Evolutionary conservation across 495 filamentous ascomycete species (phyloP), one percentile per base, ranked within the genome.

Genomic region (Tuber magnatum): DNA sequence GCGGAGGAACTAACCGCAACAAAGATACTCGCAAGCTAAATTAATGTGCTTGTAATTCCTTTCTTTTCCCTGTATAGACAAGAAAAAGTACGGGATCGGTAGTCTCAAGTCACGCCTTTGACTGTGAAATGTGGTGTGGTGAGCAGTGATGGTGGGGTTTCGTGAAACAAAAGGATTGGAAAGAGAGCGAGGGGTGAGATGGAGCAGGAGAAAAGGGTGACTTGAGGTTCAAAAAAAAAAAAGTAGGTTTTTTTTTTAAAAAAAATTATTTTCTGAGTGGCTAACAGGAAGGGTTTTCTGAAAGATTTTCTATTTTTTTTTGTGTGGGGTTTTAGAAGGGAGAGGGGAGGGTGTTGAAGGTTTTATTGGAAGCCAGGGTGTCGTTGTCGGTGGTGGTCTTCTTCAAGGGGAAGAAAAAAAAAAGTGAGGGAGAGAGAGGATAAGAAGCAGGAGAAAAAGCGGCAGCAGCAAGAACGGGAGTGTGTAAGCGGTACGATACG

Each of bases 291-390:
- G 81, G 80, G 84, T 86, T 86, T 86, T 85, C 83, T 78, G 71
- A 77, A 75, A 77, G 76, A 77, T 86, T 86, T 86, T 83, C 85
- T 84, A 71, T 85, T 86, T 86, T 86, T 86, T 86, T 86, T 86
- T 78, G 74, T 75, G 78, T 86, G 74, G 74, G 69, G 43, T 73
- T 74, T 74, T 75, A 73, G 61, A 43, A 74, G 41, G 74, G 70
- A 40, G 74, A 44, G 69, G 72, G 69, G 56, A 74, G 74, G 71
- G 69, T 71, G 75, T 72, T 74, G 80, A 71, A 77, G 68, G 74
- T 70, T 79, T 65, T 65, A 65, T 65, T 65, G 56, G 56, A 70
- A 77, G 80, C 80, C 81, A 82, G 73, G 80, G 74, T 75, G 70
- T 70, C 70, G 77, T 69, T 80, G 71, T 80, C 72, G 51, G 61